These are phyloP conservation scores for Choanephora cucurbitarum DNA, from an alignment of 371 early-diverging fungal genomes.

Conservation along the genomic window DNA sequence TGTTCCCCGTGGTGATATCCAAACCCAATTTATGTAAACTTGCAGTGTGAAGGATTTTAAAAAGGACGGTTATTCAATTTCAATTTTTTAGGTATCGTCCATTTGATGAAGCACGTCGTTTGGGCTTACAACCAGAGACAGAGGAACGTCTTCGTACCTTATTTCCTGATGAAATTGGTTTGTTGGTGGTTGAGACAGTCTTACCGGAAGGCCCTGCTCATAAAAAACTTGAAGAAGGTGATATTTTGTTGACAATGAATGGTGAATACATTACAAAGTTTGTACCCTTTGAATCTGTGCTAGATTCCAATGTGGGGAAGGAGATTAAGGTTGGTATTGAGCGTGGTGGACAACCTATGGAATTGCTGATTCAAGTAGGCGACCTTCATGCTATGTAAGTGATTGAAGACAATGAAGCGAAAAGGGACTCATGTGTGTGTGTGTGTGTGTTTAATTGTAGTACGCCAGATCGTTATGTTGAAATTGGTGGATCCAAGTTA, in stretches of 20 bases:
- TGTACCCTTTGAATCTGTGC: constrained; percentile 74
- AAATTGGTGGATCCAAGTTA: constrained; percentile 87
- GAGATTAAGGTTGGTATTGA: constrained; percentile 68
- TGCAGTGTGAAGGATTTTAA: too few species aligned
- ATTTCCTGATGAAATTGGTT: constrained; percentile 83
- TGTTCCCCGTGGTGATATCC: constrained; percentile 91
- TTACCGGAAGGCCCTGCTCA: constrained; percentile 85
- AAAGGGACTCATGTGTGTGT: too few species aligned
- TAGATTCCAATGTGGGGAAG: constrained; percentile 77
- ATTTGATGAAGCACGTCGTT: constrained; percentile 75
- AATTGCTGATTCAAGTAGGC: constrained; percentile 59
- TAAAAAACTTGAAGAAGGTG: constrained; percentile 80
- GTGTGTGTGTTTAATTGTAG: too few species aligned
- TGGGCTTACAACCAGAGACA: constrained; percentile 68
- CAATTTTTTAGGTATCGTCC: constrained; percentile 51
- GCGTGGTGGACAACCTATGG: constrained; percentile 74
- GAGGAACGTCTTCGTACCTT: constrained; percentile 71
- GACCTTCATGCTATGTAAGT: constrained; percentile 76
- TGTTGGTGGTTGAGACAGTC: constrained; percentile 83
- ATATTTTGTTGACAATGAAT: constrained; percentile 83
- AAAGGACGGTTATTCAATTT: too few species aligned
- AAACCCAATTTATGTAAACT: constrained; percentile 72
- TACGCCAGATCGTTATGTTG: constrained; percentile 79
- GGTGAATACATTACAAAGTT: constrained; percentile 81
- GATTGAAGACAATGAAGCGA: too few species aligned